Conservation (phyloP, 2,329 filamentous ascomycete species). For the Hymenoscyphus fraxineus region DNA sequence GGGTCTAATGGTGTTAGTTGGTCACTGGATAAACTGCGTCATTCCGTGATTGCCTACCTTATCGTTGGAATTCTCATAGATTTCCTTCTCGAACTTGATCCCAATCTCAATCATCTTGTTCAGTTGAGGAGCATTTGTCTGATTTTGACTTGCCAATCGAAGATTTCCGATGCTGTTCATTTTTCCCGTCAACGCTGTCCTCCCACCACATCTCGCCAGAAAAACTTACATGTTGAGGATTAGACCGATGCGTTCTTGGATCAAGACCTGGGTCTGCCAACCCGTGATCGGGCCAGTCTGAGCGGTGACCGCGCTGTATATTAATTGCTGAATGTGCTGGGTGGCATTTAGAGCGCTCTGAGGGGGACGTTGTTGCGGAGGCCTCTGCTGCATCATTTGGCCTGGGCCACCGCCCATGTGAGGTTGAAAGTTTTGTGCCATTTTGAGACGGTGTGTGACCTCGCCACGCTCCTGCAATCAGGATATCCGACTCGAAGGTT, state of each 20-base stretch:
- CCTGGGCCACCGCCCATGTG: constrained; percentile 30
- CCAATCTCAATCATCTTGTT: constrained; percentile 31
- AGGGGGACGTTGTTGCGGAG: constrained; percentile 20
- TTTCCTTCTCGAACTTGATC: constrained; percentile 32
- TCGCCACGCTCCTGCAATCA: constrained; percentile 27
- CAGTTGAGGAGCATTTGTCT: constrained; percentile 22
- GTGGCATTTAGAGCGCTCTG: constrained; percentile 15
- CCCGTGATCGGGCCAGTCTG: constrained; percentile 27
- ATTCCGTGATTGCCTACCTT: constrained; percentile 24
- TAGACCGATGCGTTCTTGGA: constrained; percentile 31
- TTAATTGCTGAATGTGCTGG: constrained; percentile 29
- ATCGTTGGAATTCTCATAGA: constrained; percentile 28
- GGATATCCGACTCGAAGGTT: constrained; percentile 20
- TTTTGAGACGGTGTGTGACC: constrained; percentile 27
- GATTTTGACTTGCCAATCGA: constrained; percentile 28
- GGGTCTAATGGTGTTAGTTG: constrained; percentile 25
- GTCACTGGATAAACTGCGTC: background rate
- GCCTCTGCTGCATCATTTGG: constrained; percentile 29
- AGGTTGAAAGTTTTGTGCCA: constrained; percentile 35
- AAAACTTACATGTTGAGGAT: constrained; percentile 34
- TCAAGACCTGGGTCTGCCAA: constrained; percentile 28
- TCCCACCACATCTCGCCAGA: background rate
- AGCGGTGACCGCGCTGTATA: constrained; percentile 25
- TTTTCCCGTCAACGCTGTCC: background rate
- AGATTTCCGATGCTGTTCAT: constrained; percentile 29